Base-by-base conservation (phyloP, 1,139 yeast species). In the Taphrina communis region DNA sequence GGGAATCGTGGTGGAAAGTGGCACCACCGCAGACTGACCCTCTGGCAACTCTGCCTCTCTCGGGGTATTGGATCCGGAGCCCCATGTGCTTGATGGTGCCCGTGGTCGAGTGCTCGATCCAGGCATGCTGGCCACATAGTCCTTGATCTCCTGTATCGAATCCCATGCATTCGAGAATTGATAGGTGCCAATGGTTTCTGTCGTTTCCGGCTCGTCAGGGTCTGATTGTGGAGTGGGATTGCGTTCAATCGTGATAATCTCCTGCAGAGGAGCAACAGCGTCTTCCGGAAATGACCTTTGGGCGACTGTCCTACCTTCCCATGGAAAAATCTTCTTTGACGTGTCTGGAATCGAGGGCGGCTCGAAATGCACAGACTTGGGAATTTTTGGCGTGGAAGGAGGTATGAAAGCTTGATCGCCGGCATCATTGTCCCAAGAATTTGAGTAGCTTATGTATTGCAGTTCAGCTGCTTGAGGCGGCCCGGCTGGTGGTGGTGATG, bases 401-500 rank as follows among this genome's bases (percentile, higher is more conserved):
- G 74, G 70, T n/a, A 71, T 67, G 61, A 72, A 72, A 12, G 48
- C 50, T 12, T 55, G 42, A 19, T 71, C 70, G 7, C 65, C 50
- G 21, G 48, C 41, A 25, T 53, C 39, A 8, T 66, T 66, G 65
- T 77, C 79, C 80, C 80, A 77, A 1, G 70, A 75, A 58, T 77
- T 77, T 12, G 70, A 69, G 51, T 74, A 72, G 19, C 69, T 69
- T 21, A 72, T 69, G 21, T 75, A 69, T 36, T 70, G 67, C 59
- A 82, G 71, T 11, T 71, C 75, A 9, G 69, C 67, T 1, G 75
- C 76, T 3, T 83, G 84, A 72, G 82, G 84, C 6, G 84, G 82
- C 46, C 69, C 73, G 2, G 75, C 72, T 31, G 84, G 82, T 7
- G 85, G 85, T 31, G 77, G 78, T 3, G 55, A 31, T 60, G 77